Conservation (phyloP, 495 filamentous ascomycete species). For the Penicillium samsonianum region DNA sequence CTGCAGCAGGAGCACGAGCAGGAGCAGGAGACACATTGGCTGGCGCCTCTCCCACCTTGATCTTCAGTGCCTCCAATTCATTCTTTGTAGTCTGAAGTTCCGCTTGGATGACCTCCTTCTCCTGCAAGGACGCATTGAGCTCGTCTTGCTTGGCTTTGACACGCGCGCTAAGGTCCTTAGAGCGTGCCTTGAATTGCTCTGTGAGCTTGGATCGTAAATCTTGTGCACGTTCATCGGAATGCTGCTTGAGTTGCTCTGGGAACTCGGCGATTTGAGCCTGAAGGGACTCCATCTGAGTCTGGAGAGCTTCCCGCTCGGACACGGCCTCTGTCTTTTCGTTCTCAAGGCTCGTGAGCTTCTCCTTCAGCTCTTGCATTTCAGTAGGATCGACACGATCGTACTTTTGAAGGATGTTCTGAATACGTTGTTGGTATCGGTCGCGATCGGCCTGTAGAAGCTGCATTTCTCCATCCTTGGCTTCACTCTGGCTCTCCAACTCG, state of each 20-base stretch:
- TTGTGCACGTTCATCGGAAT: conserved; percentile 48
- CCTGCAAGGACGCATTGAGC: conserved; percentile 44
- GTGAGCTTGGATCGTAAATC: conserved; percentile 55
- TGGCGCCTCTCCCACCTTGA: conserved; percentile 37
- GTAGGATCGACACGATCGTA: conserved; percentile 94
- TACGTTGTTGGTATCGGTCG: conserved; percentile 88
- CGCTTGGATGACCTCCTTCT: conserved; percentile 52
- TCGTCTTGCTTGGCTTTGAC: conserved; percentile 54
- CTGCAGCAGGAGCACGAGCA: conserved; percentile 2
- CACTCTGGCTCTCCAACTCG: conserved; percentile 76
- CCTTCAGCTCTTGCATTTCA: conserved; percentile 83
- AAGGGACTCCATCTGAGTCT: conserved; percentile 50
- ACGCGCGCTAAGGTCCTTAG: conserved; percentile 50
- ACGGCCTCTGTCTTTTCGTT: conserved; percentile 69
- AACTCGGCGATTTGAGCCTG: conserved; percentile 52
- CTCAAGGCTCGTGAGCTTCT: conserved; percentile 62
- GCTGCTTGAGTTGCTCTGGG: conserved; percentile 52
- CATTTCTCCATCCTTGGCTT: conserved; percentile 81
- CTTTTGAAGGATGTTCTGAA: conserved; percentile 91
- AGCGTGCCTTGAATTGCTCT: conserved; percentile 62
- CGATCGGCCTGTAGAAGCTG: conserved; percentile 81
- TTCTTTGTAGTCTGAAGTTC: conserved; percentile 50
- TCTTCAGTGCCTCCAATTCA: conserved; percentile 43
- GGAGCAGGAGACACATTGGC: conserved; percentile 11
- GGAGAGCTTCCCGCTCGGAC: conserved; percentile 58